Base-by-base conservation (phyloP, 208 protist genomes). In the Acanthamoeba quina region DNA sequence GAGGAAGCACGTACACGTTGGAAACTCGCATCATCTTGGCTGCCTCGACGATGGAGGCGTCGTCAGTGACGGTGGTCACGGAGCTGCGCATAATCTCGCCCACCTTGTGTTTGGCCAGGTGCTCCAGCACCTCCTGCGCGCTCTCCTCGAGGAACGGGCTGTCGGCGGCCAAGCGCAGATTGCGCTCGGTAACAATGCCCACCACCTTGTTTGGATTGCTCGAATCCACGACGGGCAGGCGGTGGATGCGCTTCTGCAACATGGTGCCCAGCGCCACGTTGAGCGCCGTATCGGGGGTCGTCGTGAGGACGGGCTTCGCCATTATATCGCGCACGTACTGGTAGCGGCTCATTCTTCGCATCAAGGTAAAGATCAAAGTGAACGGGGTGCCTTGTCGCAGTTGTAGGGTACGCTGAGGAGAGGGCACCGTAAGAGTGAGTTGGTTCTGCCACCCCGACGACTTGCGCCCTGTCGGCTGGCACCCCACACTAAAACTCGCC, bases 141-240 rank as follows among this genome's bases (percentile, higher is more conserved):
- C 54, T 90, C 54, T 96, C 95, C n/a, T 66, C 88, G 3, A 96
- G 58, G 80, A 96, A 94, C 44, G 95, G 95, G 56, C 60, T 86
- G 80, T 95, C 92, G 11, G 58, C 80, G 52, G 95, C 95, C 26
- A 96, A 83, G 86, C 95, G 94, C 60, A 96, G 92, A 62, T 96
- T 92, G 66, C 95, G 80, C 94, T 96, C 95, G 21, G 86, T 96
- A 11, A 96, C 89, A 10, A 96, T 96, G 85, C 95, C 95, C 62
- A 78, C 76, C 3, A 94, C 29, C 29, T 94, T 94, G 47, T 15
- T 83, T 0, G 68, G 68, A 24, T 64, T 72, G 49, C 19, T 58
- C 44, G n/a, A 17, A n/a, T 94, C 70, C 17, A 94, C 90, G 29
- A 94, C 90, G n/a, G 90, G 90, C 90, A 94, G 24, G 31, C 90